Base-by-base conservation (phyloP, 768 basidiomycete genomes). In the Termitomyces sp. region DNA sequence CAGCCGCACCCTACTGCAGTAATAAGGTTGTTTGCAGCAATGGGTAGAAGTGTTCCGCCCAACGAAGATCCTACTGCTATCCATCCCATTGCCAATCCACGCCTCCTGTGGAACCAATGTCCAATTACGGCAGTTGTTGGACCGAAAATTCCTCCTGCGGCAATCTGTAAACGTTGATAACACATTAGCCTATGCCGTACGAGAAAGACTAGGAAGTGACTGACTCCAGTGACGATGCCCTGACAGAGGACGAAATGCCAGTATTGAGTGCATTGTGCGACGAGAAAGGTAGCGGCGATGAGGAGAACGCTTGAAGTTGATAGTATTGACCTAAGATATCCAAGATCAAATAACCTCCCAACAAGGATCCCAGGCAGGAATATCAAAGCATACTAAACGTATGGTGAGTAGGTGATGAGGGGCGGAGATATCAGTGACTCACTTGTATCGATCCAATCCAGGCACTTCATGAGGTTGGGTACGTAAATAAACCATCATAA, bases 161-260 rank as follows among this genome's bases (percentile, higher is more conserved):
- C 76, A 6, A 77, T 53, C 78, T 78, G 51, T 19, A n/a, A 44
- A 35, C 11, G 19, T 52, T 53, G 24, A 26, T 8, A 3, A 24
- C 51, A 17, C 62, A 62, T 43, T 43, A 49, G 37, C 12, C 14
- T 56, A 24, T 15, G 0, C 86, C 87, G 0, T 78, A 14, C 45
- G 45, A 54, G 3, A 49, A 26, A 45, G 26, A 10, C 24, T 40
- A 0, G 52, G 32, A 51, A 47, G 40, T 21, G 15, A 60, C 84
- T 56, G 55, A 87, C 82, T 21, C 89, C 89, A 12, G 83, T 68
- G 0, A 77, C 78, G 37, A 90, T 61, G 0, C 89, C 89, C 65
- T 91, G 89, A 56, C 81, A 88, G 0, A 91, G 74, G 22, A 91
- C 62, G 60, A 90, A 86, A 6, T 91, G 87, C 90, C 89, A 91